These are phyloP conservation scores for Aspergillus sp. DNA, from an alignment of 2,329 filamentous ascomycete species.

Conservation along the genomic window DNA sequence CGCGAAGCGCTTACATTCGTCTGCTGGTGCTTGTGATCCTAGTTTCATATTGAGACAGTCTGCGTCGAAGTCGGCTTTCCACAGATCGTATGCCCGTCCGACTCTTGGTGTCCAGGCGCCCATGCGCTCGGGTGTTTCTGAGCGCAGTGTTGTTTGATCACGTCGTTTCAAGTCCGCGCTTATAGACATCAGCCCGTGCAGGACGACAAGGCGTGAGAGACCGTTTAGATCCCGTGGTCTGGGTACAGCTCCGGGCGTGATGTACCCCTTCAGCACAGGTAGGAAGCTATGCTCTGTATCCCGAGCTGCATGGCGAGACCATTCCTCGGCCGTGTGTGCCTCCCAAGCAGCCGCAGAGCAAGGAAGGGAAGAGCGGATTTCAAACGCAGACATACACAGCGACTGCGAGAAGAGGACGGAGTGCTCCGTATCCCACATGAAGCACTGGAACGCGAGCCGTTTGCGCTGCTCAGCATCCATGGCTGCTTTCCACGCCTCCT, in stretches of 20 bases:
- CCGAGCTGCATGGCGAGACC: slow-evolving; percentile 46
- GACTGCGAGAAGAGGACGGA: slow-evolving; percentile 66
- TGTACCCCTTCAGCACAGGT: slow-evolving; percentile 56
- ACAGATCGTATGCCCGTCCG: slow-evolving; percentile 55
- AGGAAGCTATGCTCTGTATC: slow-evolving; percentile 49
- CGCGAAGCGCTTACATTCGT: slow-evolving; percentile 39
- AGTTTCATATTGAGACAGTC: slow-evolving; percentile 47
- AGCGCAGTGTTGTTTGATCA: slow-evolving; percentile 61
- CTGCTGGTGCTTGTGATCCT: slow-evolving; percentile 28
- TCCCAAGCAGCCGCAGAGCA: slow-evolving; percentile 60
- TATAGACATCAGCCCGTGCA: slow-evolving; percentile 64
- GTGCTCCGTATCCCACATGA: slow-evolving; percentile 67
- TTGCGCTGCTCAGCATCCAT: slow-evolving; percentile 60
- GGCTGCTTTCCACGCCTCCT: slow-evolving; percentile 54
- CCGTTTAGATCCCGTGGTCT: slow-evolving; percentile 48
- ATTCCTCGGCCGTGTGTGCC: slow-evolving; percentile 53
- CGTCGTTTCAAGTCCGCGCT: slow-evolving; percentile 62
- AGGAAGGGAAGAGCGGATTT: slow-evolving; percentile 58
- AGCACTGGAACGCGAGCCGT: slow-evolving; percentile 60
- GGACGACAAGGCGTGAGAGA: slow-evolving; percentile 54
- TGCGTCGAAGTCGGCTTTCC: slow-evolving; percentile 59
- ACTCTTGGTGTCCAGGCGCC: slow-evolving; percentile 55
- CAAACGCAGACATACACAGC: slow-evolving; percentile 66
- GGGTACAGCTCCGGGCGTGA: slow-evolving; percentile 45
- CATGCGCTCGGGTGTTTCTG: slow-evolving; percentile 34